Evolutionary conservation across 2,329 filamentous ascomycete species (phyloP).

Genomic region (Penicillium janthinellum): DNA sequence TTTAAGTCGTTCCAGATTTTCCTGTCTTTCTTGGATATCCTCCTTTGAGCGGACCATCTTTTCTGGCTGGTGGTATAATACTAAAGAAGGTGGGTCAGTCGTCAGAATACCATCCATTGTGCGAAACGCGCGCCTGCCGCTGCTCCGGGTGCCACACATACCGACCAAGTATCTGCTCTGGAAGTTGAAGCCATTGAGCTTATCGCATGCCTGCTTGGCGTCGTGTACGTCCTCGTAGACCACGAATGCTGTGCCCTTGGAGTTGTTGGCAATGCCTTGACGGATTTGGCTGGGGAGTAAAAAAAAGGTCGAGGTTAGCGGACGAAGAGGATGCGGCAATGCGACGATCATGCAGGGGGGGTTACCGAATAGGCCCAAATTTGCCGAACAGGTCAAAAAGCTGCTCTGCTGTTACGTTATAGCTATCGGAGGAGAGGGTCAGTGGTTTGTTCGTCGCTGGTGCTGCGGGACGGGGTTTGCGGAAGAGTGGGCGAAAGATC

Average conservation of each 20-base stretch:
- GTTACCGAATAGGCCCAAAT: slow-evolving; percentile 89
- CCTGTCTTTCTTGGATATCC: slow-evolving; percentile 89
- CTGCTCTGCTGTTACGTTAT: slow-evolving; percentile 97
- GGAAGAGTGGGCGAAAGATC: not conserved
- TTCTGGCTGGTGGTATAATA: slow-evolving; percentile 75
- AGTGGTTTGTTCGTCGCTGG: slow-evolving; percentile 7
- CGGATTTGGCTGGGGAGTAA: slow-evolving; percentile 77
- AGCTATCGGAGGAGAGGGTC: slow-evolving; percentile 58
- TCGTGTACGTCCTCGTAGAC: slow-evolving; percentile 99
- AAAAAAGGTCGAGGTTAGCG: slow-evolving; percentile 23
- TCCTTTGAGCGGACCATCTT: slow-evolving; percentile 86
- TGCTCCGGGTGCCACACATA: slow-evolving; percentile 55
- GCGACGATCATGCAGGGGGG: slow-evolving; percentile 35
- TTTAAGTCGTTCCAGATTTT: slow-evolving; percentile 98
- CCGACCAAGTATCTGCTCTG: slow-evolving; percentile 98
- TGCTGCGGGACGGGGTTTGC: not conserved
- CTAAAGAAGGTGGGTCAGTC: slow-evolving; percentile 33
- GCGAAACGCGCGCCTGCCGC: not conserved
- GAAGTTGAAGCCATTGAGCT: slow-evolving; percentile 99
- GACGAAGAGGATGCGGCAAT: slow-evolving; percentile 6
- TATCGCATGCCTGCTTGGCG: slow-evolving; percentile 98
- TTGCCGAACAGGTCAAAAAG: slow-evolving; percentile 98
- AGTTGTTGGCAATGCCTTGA: slow-evolving; percentile 94
- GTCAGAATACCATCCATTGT: not conserved
- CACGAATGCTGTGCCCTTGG: slow-evolving; percentile 97